Evolutionary conservation across 1,139 yeast genomes (phyloP).

Genomic region (Lodderomyces theae): DNA sequence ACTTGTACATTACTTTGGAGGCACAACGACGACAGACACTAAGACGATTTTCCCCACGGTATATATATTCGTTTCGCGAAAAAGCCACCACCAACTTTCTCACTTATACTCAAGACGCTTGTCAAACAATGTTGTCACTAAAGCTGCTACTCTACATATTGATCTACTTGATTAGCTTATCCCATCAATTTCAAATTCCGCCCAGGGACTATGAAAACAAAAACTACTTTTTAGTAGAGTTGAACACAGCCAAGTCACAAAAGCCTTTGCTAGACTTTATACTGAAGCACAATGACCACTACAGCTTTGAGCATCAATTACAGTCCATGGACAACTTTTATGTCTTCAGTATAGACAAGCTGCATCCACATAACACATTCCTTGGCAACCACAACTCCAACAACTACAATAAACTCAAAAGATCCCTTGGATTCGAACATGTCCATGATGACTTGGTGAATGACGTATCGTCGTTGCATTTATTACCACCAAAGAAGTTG

Average conservation of each 20-base stretch:
- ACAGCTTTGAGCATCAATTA: conserved; percentile 55
- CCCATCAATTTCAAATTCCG: conserved; percentile 19
- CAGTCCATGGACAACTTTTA: conserved; percentile 58
- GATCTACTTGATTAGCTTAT: conserved; percentile 9
- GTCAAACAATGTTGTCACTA: conserved; percentile 12
- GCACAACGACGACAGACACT: no score
- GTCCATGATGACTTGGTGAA: conserved; percentile 28
- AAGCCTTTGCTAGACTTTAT: conserved; percentile 33
- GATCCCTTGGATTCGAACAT: conserved; percentile 26
- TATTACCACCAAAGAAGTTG: conserved; percentile 48
- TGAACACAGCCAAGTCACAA: conserved; percentile 32
- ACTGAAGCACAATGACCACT: conserved; percentile 30
- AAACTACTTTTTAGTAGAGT: conserved; percentile 59
- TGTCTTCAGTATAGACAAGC: conserved; percentile 55
- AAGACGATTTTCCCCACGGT: background rate
- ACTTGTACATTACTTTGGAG: background rate
- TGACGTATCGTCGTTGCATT: conserved; percentile 42
- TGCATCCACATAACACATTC: conserved; percentile 30
- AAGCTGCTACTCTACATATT: conserved; percentile 11
- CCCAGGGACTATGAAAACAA: conserved; percentile 36
- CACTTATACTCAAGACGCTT: background rate
- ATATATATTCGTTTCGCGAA: no score
- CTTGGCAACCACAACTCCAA: conserved; percentile 40
- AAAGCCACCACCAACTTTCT: no score
- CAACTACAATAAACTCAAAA: conserved; percentile 23